These are phyloP conservation scores for Polysphondylium violaceum DNA, from an alignment of 78 protist genomes.

Conservation along the genomic window DNA sequence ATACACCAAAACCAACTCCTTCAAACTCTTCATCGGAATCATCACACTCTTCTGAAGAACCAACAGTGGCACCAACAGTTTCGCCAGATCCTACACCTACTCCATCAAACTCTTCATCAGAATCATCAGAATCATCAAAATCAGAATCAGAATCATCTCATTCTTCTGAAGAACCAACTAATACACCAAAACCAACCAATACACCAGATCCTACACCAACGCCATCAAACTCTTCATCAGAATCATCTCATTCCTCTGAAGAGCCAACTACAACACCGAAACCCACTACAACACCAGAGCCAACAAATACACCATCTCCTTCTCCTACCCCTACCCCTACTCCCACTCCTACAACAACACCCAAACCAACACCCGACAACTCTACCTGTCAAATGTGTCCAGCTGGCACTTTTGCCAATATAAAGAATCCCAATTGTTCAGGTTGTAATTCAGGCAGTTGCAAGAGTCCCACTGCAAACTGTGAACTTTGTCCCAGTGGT, in stretches of 20 bases:
- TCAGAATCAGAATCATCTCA: background rate
- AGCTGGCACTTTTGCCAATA: background rate
- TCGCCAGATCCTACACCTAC: too few relatives aligned
- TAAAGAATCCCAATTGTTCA: background rate
- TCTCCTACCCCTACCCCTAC: too few relatives aligned
- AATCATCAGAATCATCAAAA: background rate
- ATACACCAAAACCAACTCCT: background rate
- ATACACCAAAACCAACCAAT: slow-evolving; percentile 16
- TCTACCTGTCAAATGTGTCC: background rate
- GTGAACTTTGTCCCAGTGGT: slow-evolving; percentile 24
- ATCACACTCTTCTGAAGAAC: background rate
- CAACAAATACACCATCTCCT: slow-evolving; percentile 4
- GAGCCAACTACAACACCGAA: background rate
- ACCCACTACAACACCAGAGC: background rate
- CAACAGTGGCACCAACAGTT: background rate
- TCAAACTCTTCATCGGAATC: background rate
- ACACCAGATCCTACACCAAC: slow-evolving; percentile 24
- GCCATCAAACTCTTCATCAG: background rate
- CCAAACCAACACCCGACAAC: background rate
- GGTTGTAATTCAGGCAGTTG: background rate
- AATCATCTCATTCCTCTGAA: background rate
- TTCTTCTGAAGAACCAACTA: slow-evolving; percentile 11
- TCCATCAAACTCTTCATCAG: slow-evolving; percentile 18
- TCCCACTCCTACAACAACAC: too few relatives aligned
- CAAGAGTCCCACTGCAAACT: background rate